Evolutionary conservation across 2,329 filamentous ascomycete genomes (phyloP).

Genomic region (Dryadomyces quercivorus): DNA sequence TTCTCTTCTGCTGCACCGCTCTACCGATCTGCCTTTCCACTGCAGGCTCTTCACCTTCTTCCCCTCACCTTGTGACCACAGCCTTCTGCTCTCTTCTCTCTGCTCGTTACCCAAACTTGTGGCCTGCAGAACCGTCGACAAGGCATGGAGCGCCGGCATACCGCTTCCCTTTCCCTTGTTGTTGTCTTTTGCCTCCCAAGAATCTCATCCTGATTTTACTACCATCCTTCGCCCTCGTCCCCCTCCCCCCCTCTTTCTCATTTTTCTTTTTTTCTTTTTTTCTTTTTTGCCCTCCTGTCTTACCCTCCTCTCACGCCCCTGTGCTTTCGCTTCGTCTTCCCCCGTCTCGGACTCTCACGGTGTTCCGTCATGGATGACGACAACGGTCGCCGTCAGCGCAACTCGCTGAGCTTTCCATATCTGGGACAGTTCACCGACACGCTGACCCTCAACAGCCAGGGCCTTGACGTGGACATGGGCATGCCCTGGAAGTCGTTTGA

Average conservation of each 20-base stretch:
- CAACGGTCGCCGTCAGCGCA: conserved; percentile 5
- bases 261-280: background rate
- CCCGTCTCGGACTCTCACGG: background rate
- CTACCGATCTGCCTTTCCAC: background rate
- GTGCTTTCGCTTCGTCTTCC: background rate
- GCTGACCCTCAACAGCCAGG: conserved; percentile 2
- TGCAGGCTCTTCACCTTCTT: background rate
- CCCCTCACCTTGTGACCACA: background rate
- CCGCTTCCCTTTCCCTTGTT: background rate
- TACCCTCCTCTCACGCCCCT: background rate
- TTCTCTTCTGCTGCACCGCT: background rate
- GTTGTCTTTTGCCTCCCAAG: background rate
- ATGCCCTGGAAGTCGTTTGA: conserved; percentile 9
- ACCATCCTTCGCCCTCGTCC: background rate
- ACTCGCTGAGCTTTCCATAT: conserved; percentile 6
- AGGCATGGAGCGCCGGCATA: background rate
- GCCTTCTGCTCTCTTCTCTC: background rate
- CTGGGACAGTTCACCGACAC: conserved; percentile 5
- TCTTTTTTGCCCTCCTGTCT: background rate
- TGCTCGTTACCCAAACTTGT: too few relatives aligned
- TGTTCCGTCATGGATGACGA: conserved; percentile 5
- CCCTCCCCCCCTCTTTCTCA: background rate
- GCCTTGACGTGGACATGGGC: conserved; percentile 7
- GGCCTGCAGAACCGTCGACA: background rate
- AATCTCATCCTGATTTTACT: too few relatives aligned